These are phyloP conservation scores for Carnegiea gigantea DNA, from an alignment of 179 eudicot species.

Conservation along the genomic window DNA sequence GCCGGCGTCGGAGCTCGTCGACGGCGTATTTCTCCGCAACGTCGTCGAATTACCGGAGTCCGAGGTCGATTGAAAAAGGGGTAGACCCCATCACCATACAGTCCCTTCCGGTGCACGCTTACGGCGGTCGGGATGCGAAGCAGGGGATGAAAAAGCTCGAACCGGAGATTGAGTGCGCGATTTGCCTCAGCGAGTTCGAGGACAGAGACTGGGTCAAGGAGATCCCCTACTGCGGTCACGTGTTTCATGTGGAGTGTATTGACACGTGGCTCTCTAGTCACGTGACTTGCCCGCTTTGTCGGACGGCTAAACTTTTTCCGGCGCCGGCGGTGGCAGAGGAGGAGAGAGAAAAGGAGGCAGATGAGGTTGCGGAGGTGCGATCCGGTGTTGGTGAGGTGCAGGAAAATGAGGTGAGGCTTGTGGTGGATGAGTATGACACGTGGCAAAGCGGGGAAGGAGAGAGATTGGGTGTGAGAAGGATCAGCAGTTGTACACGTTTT, in stretches of 20 bases:
- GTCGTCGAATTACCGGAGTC: conserved; percentile 2
- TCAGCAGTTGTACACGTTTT: conserved; percentile 17
- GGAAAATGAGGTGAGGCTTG: conserved; percentile 11
- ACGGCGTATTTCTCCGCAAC: not conserved
- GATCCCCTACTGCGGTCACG: conserved; percentile 43
- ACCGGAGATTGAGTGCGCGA: conserved; percentile 29
- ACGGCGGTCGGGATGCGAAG: conserved; percentile 32
- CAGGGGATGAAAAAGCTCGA: conserved; percentile 16
- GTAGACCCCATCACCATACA: conserved; percentile 35
- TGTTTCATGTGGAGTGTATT: conserved; percentile 38
- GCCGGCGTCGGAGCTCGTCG: conserved; percentile 3
- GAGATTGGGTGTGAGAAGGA: conserved; percentile 22
- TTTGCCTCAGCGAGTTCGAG: conserved; percentile 42
- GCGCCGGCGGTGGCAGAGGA: conserved; percentile 19
- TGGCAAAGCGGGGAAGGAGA: conserved; percentile 1
- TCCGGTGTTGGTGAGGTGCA: not conserved
- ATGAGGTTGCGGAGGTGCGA: not conserved
- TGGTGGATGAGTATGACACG: conserved; percentile 15
- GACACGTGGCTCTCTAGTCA: conserved; percentile 39
- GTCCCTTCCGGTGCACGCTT: conserved; percentile 38
- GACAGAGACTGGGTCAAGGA: conserved; percentile 33
- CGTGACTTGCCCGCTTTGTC: conserved; percentile 44
- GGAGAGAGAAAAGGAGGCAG: not conserved
- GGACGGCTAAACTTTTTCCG: conserved; percentile 39
- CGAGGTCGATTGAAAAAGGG: conserved; percentile 15